These are phyloP conservation scores for Leucoagaricus sp. DNA, from an alignment of 1,284 basidiomycete genomes.

Conservation along the genomic window DNA sequence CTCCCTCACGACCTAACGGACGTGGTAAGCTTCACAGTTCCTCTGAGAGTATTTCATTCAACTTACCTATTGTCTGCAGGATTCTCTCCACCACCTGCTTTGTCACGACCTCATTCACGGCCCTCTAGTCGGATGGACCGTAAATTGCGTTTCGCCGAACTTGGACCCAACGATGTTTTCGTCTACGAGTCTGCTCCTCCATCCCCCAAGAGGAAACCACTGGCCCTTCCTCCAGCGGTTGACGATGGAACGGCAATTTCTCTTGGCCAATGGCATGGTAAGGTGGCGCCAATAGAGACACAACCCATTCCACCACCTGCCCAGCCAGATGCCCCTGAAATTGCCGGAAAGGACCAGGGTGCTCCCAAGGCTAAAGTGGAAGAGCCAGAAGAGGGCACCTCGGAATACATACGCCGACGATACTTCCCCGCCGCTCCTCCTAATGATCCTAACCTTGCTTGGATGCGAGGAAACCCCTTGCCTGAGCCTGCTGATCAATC, in stretches of 20 bases:
- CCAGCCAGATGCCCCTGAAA: background rate
- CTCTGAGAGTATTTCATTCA: background rate
- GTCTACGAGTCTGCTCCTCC: slow-evolving; percentile 79
- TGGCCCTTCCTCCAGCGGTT: slow-evolving; percentile 57
- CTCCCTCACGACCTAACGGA: slow-evolving; percentile 6
- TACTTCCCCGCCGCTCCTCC: slow-evolving; percentile 80
- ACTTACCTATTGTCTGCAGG: slow-evolving; percentile 15
- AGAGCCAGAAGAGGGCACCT: slow-evolving; percentile 68
- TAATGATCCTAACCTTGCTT: slow-evolving; percentile 73
- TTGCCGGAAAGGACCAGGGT: background rate
- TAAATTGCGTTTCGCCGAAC: slow-evolving; percentile 47
- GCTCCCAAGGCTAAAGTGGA: slow-evolving; percentile 15
- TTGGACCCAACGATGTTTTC: slow-evolving; percentile 54
- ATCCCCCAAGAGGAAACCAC: slow-evolving; percentile 60
- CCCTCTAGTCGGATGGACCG: slow-evolving; percentile 46
- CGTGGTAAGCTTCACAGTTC: slow-evolving; percentile 12
- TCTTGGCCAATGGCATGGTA: slow-evolving; percentile 49
- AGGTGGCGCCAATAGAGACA: slow-evolving; percentile 17
- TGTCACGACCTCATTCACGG: slow-evolving; percentile 38
- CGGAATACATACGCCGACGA: slow-evolving; percentile 79
- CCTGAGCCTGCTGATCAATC: slow-evolving; percentile 24
- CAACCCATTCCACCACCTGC: background rate
- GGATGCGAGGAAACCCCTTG: slow-evolving; percentile 56
- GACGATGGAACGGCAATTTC: slow-evolving; percentile 48
- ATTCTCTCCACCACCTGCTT: slow-evolving; percentile 38